Conservation (phyloP, 1,284 basidiomycete species). For the Ceratorhiza oryzae-sativae region DNA sequence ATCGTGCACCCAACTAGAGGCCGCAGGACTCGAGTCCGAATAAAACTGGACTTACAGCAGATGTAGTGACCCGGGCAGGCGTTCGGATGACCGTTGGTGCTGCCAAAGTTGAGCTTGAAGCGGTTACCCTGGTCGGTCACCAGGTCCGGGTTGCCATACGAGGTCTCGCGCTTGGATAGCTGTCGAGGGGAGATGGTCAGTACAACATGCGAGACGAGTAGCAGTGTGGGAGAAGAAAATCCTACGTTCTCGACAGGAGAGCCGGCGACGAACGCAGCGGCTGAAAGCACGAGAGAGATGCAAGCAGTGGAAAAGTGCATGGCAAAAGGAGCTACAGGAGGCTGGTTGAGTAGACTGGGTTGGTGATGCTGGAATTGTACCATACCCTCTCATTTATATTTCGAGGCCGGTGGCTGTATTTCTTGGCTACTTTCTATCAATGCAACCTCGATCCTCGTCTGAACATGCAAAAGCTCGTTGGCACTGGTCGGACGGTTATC, state of each 20-base stretch:
- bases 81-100: slow-evolving; percentile 27
- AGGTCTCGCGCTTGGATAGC: slow-evolving; percentile 29
- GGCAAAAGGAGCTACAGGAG: background rate
- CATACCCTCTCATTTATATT: too few species aligned
- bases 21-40: too few species aligned
- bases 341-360: too few species aligned
- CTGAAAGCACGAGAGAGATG: background rate
- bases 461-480: too few species aligned
- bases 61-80: slow-evolving; percentile 32
- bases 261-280: slow-evolving; percentile 7
- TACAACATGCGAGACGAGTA: too few species aligned
- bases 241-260: slow-evolving; percentile 6
- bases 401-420: too few species aligned
- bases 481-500: too few species aligned
- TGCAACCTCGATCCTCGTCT: too few species aligned
- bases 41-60: slow-evolving; percentile 3
- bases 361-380: too few species aligned
- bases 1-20: too few species aligned
- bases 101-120: slow-evolving; percentile 35
- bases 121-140: slow-evolving; percentile 28
- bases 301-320: slow-evolving; percentile 5
- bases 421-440: too few species aligned
- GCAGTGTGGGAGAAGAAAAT: background rate
- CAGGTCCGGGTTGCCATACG: slow-evolving; percentile 32
- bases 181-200: background rate